Base-by-base conservation (phyloP, 2,329 filamentous ascomycete species). In the Exophiala aquamarina region DNA sequence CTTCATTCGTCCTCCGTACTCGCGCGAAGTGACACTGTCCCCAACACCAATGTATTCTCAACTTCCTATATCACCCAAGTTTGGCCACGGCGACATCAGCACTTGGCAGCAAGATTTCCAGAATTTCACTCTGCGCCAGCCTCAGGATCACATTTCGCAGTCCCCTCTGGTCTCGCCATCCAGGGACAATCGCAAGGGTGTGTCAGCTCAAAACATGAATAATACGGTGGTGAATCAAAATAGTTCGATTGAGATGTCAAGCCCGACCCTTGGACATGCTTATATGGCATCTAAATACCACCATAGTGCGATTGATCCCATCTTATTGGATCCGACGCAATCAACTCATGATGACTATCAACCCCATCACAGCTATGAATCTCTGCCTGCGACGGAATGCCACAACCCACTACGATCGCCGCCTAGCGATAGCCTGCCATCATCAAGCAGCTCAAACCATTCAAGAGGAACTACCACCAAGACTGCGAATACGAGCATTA, bases 41-140 rank as follows among this genome's bases (percentile, higher is more conserved):
- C 69, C 74, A 34, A 79, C 74, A 58, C 75, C 81, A 71, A 78
- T 78, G 71, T 76, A 71, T 57, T 71, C 77, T 32, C 70, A 74
- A 46, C 50, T 72, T 68, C 64, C 70, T 64, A 39, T 47, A 23
- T 62, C 72, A 49, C 59, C 57, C 50, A 70, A 61, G 55, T 70
- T 67, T 65, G 63, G 63, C 19, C 49, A 37, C 68, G 67, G 69
- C 59, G 69, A 62, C 62, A 72, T 40, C 59, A 47, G 38, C 41
- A 50, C 65, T 37, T 82, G 79, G 78, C 68, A 71, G 31, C 72
- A 77, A 55, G 74, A 76, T 49, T 68, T 80, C 35, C 72, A 79
- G 48, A 74, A 74, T 50, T 78, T 79, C 59, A 69, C 69, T 50
- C 63, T 79, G 34, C 71, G 74, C 38, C 63, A 69, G 53, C 66